These are phyloP conservation scores for Aspergillus calidoustus DNA, from an alignment of 2,329 filamentous ascomycete genomes.

Conservation along the genomic window DNA sequence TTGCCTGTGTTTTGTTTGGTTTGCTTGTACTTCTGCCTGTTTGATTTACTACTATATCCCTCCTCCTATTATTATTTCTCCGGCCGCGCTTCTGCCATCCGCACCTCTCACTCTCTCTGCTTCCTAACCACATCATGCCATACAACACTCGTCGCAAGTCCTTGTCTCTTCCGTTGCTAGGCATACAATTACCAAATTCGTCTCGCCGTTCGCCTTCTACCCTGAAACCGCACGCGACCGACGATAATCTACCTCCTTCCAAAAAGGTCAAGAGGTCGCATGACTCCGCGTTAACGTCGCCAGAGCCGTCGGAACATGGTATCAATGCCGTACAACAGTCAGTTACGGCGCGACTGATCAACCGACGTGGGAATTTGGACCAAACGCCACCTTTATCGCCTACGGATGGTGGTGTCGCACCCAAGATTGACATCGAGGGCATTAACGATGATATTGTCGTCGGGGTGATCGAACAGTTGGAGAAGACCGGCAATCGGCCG, in stretches of 20 bases:
- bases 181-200: conserved; percentile 76
- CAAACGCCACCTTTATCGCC: conserved; percentile 83
- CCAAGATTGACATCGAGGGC: conserved; percentile 74
- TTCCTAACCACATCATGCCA: conserved; percentile 64
- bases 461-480: conserved; percentile 83
- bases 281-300: conserved; percentile 51
- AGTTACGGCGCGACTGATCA: conserved; percentile 28
- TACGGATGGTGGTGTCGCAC: conserved; percentile 51
- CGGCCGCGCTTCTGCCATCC: conserved; percentile 1
- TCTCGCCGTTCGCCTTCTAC: conserved; percentile 63
- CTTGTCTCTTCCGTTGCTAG: conserved; percentile 86
- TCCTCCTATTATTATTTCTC: conserved; percentile 16
- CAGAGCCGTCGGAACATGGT: conserved; percentile 38
- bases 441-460: conserved; percentile 97
- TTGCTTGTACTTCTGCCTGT: conserved; percentile 20
- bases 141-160: conserved; percentile 98
- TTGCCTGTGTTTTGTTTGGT: conserved; percentile 17
- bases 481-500: conserved; percentile 87
- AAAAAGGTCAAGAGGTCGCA: conserved; percentile 84
- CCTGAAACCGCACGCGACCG: conserved; percentile 65
- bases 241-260: conserved; percentile 56
- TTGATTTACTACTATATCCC: conserved; percentile 18
- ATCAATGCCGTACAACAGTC: conserved; percentile 35
- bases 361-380: conserved; percentile 61
- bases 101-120: neutral